phyloP scores from a whole-genome alignment of 2,329 filamentous ascomycete species.

The Sphaerulina populicola region DNA sequence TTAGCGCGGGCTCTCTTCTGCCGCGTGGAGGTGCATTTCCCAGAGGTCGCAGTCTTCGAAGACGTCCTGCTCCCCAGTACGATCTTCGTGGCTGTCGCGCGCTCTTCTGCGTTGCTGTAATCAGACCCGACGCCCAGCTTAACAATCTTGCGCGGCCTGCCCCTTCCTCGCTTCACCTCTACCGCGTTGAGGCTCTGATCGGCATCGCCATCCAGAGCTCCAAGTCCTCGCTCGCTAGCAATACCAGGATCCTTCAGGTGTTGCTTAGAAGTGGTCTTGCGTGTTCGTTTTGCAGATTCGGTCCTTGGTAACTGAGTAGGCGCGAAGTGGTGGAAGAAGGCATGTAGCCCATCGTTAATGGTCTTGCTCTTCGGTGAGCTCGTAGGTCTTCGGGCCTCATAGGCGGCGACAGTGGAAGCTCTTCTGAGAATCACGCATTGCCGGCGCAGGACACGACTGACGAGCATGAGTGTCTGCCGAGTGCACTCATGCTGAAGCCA shows the following conservation, averaged over 20 bases:
- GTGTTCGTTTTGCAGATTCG: background rate
- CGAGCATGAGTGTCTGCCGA: constrained; percentile 16
- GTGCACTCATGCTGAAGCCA: constrained; percentile 15
- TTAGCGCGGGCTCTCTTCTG: background rate
- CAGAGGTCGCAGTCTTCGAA: background rate
- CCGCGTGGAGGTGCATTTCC: background rate
- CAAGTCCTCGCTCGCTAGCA: background rate
- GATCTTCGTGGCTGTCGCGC: background rate
- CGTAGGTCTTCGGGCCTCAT: background rate
- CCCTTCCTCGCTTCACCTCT: background rate
- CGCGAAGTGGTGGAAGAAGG: constrained; percentile 3
- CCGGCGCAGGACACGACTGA: constrained; percentile 9
- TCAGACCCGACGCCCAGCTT: background rate
- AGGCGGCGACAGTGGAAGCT: constrained; percentile 2
- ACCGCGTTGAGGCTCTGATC: background rate
- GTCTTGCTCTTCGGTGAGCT: background rate
- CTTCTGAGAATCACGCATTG: constrained; percentile 10
- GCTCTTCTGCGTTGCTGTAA: background rate
- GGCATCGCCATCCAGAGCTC: background rate
- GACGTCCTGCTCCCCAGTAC: background rate
- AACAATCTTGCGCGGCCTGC: background rate
- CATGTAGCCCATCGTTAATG: background rate
- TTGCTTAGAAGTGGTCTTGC: background rate
- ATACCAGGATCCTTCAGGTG: background rate
- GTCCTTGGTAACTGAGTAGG: background rate